phyloP scores from a whole-genome alignment of 202 grass and related monocot species.

The Cymbopogon flexuosus region DNA sequence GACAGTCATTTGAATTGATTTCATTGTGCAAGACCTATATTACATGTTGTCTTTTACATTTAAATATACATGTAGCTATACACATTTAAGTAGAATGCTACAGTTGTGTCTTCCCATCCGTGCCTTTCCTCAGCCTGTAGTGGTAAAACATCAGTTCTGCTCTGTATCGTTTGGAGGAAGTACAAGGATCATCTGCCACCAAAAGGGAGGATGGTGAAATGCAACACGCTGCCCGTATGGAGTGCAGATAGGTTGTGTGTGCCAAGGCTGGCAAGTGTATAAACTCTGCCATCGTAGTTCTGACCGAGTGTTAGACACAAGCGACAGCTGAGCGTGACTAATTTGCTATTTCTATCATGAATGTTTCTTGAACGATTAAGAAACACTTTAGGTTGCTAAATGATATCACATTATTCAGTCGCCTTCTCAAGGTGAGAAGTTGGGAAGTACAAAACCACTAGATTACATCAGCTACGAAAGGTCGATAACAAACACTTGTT shows the following conservation, averaged over 20 bases:
- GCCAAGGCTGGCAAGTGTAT: background rate
- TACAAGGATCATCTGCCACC: background rate
- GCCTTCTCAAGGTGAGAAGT: too few relatives aligned
- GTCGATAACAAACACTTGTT: too few relatives aligned
- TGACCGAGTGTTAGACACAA: background rate
- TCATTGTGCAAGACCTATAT: constrained; percentile 23
- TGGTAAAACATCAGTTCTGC: background rate
- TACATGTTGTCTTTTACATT: constrained; percentile 7
- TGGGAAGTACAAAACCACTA: too few relatives aligned
- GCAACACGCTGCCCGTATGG: background rate
- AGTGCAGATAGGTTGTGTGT: background rate
- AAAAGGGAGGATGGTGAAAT: background rate
- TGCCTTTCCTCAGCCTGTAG: background rate
- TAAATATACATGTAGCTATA: constrained; percentile 1
- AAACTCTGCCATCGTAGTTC: background rate
- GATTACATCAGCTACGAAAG: too few relatives aligned
- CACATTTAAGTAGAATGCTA: constrained; percentile 6
- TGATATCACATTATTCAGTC: too few relatives aligned
- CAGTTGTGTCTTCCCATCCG: background rate
- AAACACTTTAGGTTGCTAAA: too few relatives aligned
- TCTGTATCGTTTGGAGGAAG: background rate
- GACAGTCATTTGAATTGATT: background rate
- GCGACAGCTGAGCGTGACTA: background rate
- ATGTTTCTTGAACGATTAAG: background rate
- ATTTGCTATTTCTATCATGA: background rate